phyloP scores from a whole-genome alignment of 768 basidiomycete species.

The Grammothele lineata region DNA sequence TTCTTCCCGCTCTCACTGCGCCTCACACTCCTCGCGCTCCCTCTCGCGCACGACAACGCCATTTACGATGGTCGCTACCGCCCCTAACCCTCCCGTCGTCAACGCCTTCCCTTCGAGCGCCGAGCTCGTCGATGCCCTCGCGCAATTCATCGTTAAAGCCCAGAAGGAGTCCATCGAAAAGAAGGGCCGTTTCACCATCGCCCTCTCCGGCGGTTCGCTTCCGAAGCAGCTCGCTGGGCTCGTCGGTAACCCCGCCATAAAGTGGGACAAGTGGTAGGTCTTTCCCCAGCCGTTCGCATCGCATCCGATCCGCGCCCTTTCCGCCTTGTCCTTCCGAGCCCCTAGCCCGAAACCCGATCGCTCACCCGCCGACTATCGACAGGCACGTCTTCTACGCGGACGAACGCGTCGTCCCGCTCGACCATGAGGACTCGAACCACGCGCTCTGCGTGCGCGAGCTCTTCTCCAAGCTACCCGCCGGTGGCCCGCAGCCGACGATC shows the following conservation, averaged over 20 bases:
- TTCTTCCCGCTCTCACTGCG: not conserved
- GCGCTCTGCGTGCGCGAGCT: slow-evolving; percentile 64
- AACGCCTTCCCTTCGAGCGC: slow-evolving; percentile 59
- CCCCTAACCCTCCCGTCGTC: slow-evolving; percentile 67
- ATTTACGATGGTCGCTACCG: slow-evolving; percentile 11
- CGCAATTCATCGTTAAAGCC: slow-evolving; percentile 77
- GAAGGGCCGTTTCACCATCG: slow-evolving; percentile 87
- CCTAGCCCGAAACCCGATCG: too few relatives aligned
- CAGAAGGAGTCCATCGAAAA: slow-evolving; percentile 89
- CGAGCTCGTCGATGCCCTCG: slow-evolving; percentile 61
- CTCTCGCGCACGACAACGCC: too few relatives aligned
- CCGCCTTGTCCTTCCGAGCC: not conserved
- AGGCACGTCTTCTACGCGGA: slow-evolving; percentile 99
- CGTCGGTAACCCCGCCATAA: slow-evolving; percentile 56
- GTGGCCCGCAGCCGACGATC: slow-evolving; percentile 68
- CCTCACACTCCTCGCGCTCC: too few relatives aligned
- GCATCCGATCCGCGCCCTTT: too few relatives aligned
- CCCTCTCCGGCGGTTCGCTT: slow-evolving; percentile 90
- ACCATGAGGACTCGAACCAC: slow-evolving; percentile 93
- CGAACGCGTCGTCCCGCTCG: slow-evolving; percentile 91
- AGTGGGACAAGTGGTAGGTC: slow-evolving; percentile 94
- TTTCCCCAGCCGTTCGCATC: too few relatives aligned
- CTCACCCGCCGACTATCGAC: too few relatives aligned
- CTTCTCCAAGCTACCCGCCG: slow-evolving; percentile 67
- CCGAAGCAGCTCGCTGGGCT: slow-evolving; percentile 78